Conservation (phyloP, 208 protist species). For the Ichthyophonus hoferi region DNA sequence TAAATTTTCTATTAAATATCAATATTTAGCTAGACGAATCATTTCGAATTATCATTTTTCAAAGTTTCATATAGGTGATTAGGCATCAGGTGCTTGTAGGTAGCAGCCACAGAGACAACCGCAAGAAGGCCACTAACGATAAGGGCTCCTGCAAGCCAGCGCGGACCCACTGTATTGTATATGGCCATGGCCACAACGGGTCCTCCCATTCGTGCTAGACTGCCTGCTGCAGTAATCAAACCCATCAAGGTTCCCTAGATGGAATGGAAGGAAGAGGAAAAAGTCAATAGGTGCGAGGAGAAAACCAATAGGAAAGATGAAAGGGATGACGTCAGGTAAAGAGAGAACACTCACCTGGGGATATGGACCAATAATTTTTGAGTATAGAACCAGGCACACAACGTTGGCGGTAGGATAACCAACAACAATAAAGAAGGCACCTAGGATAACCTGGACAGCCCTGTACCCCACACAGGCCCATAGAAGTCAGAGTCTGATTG, state of each 20-base stretch:
- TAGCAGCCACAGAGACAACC: background rate
- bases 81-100: background rate
- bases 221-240: background rate
- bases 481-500: no score
- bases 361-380: conserved; percentile 20
- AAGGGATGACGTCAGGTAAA: background rate
- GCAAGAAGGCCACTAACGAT: background rate
- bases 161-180: background rate
- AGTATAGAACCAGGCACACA: conserved; percentile 18
- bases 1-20: no score
- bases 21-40: no score
- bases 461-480: background rate
- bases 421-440: background rate
- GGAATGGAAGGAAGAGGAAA: no score
- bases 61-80: background rate
- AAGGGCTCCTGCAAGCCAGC: background rate
- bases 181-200: conserved; percentile 21
- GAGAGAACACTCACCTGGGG: background rate
- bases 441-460: conserved; percentile 12
- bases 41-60: no score
- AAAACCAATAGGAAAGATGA: no score
- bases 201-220: background rate
- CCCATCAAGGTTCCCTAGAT: conserved; percentile 1
- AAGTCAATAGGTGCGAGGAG: no score
- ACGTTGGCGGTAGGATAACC: conserved; percentile 21